Evolutionary conservation across 371 early-diverging fungal species (phyloP), one percentile per base, ranked within the genome.

Genomic region (Mucor plumbeus): DNA sequence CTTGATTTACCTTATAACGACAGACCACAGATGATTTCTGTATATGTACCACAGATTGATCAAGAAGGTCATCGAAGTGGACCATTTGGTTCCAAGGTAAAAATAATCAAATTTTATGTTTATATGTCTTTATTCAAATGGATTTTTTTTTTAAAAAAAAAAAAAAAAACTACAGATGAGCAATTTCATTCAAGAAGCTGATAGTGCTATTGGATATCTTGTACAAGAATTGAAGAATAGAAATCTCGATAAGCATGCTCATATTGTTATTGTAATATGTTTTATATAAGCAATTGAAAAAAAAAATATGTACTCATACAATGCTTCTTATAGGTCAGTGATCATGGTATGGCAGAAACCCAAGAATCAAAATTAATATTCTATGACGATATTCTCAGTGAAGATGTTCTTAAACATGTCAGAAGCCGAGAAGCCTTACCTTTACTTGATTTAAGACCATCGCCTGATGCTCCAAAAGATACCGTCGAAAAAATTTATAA

Each of bases 341-440:
- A 97, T 74, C 98, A 97, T 65, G 97, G 98, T 1, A 97, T 98
- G 97, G 84, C 94, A 7, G 71, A 76, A 14, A 70, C 76, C 7
- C 68, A 82, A n/a, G 74, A 85, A 56, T 76, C 87, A n/a, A 71
- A 75, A 15, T 50, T 79, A 11, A 86, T 95, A 38, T 93, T 85
- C 69, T 80, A 95, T 59, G 96, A 95, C 58, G 93, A 95, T 58
- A 83, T 83, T 33, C 69, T 83, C 4, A 74, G 81, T 1, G n/a
- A 56, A 3, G 63, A 83, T 43, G 63, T 78, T 0, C 43, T 80
- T 35, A 41, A 70, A 7, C 72, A 73, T 48, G 56, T 85, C 9
- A 47, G 64, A 10, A 63, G 69, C 13, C 62, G 75, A 34, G 80
- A 78, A 61, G 82, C 75, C 50, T 65, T 73, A 64, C 81, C 84